Percentiles rank a stretch among this genome's conserved stretches.
Conservation (phyloP, 1,284 basidiomycete species). For the Rhodotorula sp. region DNA sequence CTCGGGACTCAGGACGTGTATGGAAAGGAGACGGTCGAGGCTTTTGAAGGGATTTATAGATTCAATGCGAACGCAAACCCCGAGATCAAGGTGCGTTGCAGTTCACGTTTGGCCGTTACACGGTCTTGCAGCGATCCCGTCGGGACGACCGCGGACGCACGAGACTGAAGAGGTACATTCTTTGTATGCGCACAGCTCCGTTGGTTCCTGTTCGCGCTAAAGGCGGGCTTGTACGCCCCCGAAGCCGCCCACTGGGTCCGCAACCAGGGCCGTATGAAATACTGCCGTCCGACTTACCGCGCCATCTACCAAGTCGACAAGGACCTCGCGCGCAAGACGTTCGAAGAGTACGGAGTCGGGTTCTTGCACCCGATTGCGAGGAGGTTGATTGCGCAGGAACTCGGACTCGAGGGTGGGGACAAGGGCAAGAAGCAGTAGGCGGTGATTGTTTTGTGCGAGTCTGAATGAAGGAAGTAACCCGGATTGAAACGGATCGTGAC, state of each 20-base stretch:
- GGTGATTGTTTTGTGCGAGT: constrained; percentile 32
- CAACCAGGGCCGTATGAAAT: constrained; percentile 19
- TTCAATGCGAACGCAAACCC: constrained; percentile 60
- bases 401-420: constrained; percentile 4
- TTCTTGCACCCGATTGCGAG: constrained; percentile 73
- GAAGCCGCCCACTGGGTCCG: constrained; percentile 40
- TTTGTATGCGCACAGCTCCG: constrained; percentile 11
- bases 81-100: constrained; percentile 68
- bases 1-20: constrained; percentile 56
- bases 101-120: background rate
- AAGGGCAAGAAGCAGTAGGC: background rate
- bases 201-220: constrained; percentile 49
- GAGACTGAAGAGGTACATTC: background rate
- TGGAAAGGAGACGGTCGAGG: constrained; percentile 57
- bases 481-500: background rate
- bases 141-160: background rate
- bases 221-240: constrained; percentile 53
- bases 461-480: background rate
- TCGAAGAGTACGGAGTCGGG: constrained; percentile 45
- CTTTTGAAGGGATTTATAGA: constrained; percentile 61
- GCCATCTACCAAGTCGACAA: constrained; percentile 57
- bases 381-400: constrained; percentile 59
- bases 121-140: background rate
- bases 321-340: constrained; percentile 59
- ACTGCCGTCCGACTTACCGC: constrained; percentile 54